A percentile compares a stretch with the other conserved stretches of the same genome.
Conservation (phyloP, 2,329 filamentous ascomycete genomes). For the Cryphonectria nitschkei region DNA sequence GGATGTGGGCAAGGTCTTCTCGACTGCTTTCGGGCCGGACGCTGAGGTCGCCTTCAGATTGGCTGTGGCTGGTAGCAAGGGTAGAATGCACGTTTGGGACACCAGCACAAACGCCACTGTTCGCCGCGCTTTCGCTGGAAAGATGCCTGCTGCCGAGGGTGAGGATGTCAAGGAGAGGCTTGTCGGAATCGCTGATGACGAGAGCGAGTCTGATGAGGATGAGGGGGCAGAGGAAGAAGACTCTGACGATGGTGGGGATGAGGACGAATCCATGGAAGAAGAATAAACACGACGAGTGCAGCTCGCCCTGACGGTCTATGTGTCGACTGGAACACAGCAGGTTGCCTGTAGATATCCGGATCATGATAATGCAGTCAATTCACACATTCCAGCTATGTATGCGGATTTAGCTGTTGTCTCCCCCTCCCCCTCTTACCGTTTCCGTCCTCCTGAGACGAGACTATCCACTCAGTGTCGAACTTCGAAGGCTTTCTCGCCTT, state of each 20-base stretch:
- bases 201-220: slow-evolving; percentile 68
- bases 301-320: neutral
- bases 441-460: neutral
- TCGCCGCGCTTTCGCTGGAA: slow-evolving; percentile 78
- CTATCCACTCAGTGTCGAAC: slow-evolving; percentile 46
- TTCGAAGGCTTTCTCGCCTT: slow-evolving; percentile 70
- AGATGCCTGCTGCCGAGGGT: slow-evolving; percentile 60
- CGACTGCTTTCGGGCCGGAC: slow-evolving; percentile 87
- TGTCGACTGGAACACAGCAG: neutral
- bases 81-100: slow-evolving; percentile 92
- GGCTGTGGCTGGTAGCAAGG: slow-evolving; percentile 93
- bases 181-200: slow-evolving; percentile 71
- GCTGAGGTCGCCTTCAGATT: slow-evolving; percentile 88
- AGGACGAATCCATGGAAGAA: slow-evolving; percentile 61
- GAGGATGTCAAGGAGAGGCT: slow-evolving; percentile 74
- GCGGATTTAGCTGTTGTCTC: too few relatives aligned
- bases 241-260: slow-evolving; percentile 42
- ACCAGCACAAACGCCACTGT: slow-evolving; percentile 91
- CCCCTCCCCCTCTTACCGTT: neutral
- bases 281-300: slow-evolving; percentile 43
- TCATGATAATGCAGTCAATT: slow-evolving; percentile 11
- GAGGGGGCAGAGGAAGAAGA: slow-evolving; percentile 53
- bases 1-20: slow-evolving; percentile 94
- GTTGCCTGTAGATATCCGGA: neutral
- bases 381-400: neutral